These are phyloP conservation scores for Amanita muscaria DNA, from an alignment of 768 basidiomycete genomes.

Conservation along the genomic window DNA sequence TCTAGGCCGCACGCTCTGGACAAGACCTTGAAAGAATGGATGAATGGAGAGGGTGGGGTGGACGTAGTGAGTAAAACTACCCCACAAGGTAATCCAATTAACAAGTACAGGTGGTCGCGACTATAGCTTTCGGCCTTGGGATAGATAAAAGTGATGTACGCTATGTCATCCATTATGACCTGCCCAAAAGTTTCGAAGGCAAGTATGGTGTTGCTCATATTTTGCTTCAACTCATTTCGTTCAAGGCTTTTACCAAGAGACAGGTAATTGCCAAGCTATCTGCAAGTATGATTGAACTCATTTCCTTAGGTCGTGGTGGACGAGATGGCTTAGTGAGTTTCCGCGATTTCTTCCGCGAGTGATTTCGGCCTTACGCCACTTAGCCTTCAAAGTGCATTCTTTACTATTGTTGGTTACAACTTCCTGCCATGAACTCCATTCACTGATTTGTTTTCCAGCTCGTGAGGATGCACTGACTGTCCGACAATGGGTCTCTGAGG, in stretches of 20 bases:
- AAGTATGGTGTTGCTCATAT: constrained; percentile 9
- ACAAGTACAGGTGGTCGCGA: constrained; percentile 55
- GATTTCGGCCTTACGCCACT: too few species aligned
- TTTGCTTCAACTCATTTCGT: too few species aligned
- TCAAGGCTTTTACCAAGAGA: constrained; percentile 84
- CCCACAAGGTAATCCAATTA: not conserved
- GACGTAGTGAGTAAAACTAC: constrained; percentile 44
- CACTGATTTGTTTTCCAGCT: constrained; percentile 30
- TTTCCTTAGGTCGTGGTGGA: constrained; percentile 59
- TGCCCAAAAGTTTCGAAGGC: constrained; percentile 83
- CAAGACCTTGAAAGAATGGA: constrained; percentile 54
- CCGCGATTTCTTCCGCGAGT: not conserved
- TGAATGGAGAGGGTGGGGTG: constrained; percentile 39
- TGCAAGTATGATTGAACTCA: not conserved
- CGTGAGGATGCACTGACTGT: constrained; percentile 64
- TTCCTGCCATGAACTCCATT: not conserved
- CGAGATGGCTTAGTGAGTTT: constrained; percentile 59
- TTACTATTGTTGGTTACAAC: constrained; percentile 60
- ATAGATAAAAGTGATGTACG: constrained; percentile 79
- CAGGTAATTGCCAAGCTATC: constrained; percentile 34
- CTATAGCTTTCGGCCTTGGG: constrained; percentile 80
- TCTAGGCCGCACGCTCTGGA: constrained; percentile 42
- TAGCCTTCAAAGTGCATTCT: constrained; percentile 79
- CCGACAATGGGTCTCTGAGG: constrained; percentile 38
- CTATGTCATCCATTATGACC: constrained; percentile 75